Conservation (phyloP, 2,329 filamentous ascomycete species). For the Epichloe sibirici region DNA sequence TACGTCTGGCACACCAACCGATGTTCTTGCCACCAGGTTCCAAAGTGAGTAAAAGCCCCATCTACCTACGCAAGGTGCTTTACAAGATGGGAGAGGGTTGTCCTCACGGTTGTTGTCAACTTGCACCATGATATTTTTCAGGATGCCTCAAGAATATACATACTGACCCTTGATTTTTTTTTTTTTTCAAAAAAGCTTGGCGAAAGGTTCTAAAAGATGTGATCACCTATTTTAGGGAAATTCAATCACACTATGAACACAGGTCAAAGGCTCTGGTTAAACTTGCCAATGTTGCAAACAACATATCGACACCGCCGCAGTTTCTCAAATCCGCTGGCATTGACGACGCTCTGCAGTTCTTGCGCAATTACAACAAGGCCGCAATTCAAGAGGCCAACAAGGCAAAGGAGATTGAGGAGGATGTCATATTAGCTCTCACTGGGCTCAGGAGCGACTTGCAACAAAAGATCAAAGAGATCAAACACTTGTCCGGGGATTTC, state of each 20-base stretch:
- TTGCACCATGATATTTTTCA: background rate
- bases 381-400: constrained; percentile 73
- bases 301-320: constrained; percentile 57
- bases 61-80: background rate
- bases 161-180: background rate
- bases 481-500: constrained; percentile 83
- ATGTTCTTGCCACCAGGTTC: constrained; percentile 76
- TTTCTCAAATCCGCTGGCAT: constrained; percentile 78
- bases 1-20: constrained; percentile 76
- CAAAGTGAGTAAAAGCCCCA: constrained; percentile 49
- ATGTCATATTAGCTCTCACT: constrained; percentile 78
- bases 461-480: constrained; percentile 98
- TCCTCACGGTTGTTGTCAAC: too few relatives aligned
- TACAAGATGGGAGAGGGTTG: background rate
- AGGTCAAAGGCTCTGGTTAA: constrained; percentile 73
- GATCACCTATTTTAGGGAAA: constrained; percentile 85
- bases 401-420: constrained; percentile 78
- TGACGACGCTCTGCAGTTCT: constrained; percentile 69
- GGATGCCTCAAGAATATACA: background rate
- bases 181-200: constrained; percentile 58
- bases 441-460: constrained; percentile 78
- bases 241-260: constrained; percentile 79
- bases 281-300: constrained; percentile 73
- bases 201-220: constrained; percentile 89
- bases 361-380: constrained; percentile 73